phyloP scores from a whole-genome alignment of 306 rosid species.

The Lathyrus tuberosus region DNA sequence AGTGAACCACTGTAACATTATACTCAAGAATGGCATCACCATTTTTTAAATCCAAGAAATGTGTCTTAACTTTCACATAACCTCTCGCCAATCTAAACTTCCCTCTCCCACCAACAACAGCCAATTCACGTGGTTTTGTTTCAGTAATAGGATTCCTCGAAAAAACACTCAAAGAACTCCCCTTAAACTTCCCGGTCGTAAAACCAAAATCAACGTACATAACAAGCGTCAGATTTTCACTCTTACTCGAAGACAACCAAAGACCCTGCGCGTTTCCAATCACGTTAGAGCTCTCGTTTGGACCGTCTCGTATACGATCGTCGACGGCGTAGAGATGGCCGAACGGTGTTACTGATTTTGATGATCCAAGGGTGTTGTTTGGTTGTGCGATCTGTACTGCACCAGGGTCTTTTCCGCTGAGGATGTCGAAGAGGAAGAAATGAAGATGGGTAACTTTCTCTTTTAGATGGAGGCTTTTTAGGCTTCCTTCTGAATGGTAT shows the following conservation, averaged over 20 bases:
- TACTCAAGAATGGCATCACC: slow-evolving; percentile 55
- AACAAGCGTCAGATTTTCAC: slow-evolving; percentile 18
- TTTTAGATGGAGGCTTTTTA: neutral
- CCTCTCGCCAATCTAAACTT: slow-evolving; percentile 53
- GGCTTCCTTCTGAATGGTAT: slow-evolving; percentile 32
- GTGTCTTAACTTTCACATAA: slow-evolving; percentile 20
- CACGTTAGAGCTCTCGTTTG: slow-evolving; percentile 33
- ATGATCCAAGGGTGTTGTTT: neutral
- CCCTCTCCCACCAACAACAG: slow-evolving; percentile 62
- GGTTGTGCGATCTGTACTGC: slow-evolving; percentile 41
- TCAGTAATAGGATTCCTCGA: slow-evolving; percentile 57
- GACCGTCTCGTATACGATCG: slow-evolving; percentile 44
- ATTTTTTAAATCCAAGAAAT: slow-evolving; percentile 26
- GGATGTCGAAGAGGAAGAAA: slow-evolving; percentile 54
- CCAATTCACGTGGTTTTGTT: slow-evolving; percentile 37
- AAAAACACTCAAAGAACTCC: slow-evolving; percentile 49
- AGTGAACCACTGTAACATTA: slow-evolving; percentile 44
- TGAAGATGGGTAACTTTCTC: slow-evolving; percentile 50
- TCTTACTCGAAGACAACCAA: slow-evolving; percentile 40
- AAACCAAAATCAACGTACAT: slow-evolving; percentile 47
- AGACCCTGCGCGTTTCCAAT: slow-evolving; percentile 54
- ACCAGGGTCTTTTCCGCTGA: slow-evolving; percentile 44
- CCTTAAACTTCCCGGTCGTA: slow-evolving; percentile 40
- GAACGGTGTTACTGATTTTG: slow-evolving; percentile 40
- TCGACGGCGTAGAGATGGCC: slow-evolving; percentile 46